A percentile compares a stretch with the other conserved stretches of the same genome.
phyloP scores from a whole-genome alignment of 495 filamentous ascomycete genomes.

The Aspergillus heteromorphus region DNA sequence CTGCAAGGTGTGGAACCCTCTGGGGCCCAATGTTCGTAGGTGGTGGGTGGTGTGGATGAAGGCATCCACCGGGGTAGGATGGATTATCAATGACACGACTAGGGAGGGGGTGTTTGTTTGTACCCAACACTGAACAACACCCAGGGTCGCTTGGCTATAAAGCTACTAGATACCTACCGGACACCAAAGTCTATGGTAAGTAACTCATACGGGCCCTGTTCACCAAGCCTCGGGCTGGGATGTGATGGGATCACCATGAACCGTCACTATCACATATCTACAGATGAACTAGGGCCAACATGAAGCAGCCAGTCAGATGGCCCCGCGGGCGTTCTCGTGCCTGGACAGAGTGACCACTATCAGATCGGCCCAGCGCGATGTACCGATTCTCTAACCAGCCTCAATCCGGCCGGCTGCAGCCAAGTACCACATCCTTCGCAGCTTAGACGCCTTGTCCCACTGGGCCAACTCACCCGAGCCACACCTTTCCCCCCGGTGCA shows the following conservation, averaged over 20 bases:
- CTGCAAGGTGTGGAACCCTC: not conserved
- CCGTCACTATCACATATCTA: not conserved
- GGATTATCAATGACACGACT: not conserved
- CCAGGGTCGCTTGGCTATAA: not conserved
- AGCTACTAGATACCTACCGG: no score
- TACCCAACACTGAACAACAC: conserved; percentile 8
- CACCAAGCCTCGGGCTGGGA: no score
- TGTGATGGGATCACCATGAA: not conserved
- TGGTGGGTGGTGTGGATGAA: conserved; percentile 7
- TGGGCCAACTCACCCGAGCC: conserved; percentile 14
- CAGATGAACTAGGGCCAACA: conserved; percentile 10
- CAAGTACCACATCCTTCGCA: conserved; percentile 7
- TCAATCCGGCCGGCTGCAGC: conserved; percentile 11
- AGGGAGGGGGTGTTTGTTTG: not conserved
- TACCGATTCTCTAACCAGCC: conserved; percentile 6
- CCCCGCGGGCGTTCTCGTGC: not conserved
- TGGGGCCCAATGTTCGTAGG: conserved; percentile 7
- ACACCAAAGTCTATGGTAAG: not conserved
- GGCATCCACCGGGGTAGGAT: not conserved
- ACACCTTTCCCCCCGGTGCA: conserved; percentile 5
- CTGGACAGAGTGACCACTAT: not conserved
- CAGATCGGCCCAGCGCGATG: not conserved
- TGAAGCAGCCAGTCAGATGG: conserved; percentile 15
- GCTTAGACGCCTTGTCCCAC: conserved; percentile 10
- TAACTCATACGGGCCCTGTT: not conserved